These are phyloP conservation scores for Typha latifolia DNA, from an alignment of 176 grass and related monocot genomes.

Conservation along the genomic window DNA sequence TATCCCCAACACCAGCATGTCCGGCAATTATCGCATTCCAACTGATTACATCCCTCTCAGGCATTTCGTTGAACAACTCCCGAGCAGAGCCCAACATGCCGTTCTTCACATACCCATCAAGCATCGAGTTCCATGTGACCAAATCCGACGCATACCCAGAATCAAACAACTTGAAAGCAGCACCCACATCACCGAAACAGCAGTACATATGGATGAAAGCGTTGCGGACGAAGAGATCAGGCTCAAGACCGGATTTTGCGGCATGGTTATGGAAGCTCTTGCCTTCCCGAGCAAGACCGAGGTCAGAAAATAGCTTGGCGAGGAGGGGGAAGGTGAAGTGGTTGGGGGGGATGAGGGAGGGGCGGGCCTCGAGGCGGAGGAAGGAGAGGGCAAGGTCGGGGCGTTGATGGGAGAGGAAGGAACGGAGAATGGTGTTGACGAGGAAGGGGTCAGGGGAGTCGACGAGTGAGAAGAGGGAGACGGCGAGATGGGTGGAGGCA, in stretches of 20 bases:
- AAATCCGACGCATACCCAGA: constrained; percentile 9
- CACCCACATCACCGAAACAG: constrained; percentile 10
- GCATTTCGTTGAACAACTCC: constrained; percentile 39
- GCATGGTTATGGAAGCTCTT: constrained; percentile 1
- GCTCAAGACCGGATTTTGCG: constrained; percentile 7
- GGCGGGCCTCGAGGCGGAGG: constrained; percentile 31
- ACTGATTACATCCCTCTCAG: constrained; percentile 26
- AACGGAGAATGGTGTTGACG: not conserved
- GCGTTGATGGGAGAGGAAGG: constrained; percentile 24
- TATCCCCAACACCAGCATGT: constrained; percentile 24
- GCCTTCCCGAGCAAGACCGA: constrained; percentile 13
- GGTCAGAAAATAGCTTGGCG: constrained; percentile 35
- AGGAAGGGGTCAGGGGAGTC: constrained; percentile 34
- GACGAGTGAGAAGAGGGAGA: constrained; percentile 24
- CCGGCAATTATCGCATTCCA: constrained; percentile 53
- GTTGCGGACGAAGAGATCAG: constrained; percentile 16
- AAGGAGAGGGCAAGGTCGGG: constrained; percentile 36
- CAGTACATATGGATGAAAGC: constrained; percentile 23
- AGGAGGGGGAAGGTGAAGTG: constrained; percentile 40
- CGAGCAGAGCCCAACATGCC: constrained; percentile 23
- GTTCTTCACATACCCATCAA: constrained; percentile 28
- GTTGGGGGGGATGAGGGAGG: constrained; percentile 14
- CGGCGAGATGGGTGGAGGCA: constrained; percentile 14
- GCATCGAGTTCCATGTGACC: constrained; percentile 59
- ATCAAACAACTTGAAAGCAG: constrained; percentile 11